Evolutionary conservation across 768 basidiomycete genomes (phyloP).

Genomic region (Auricularia auricula-judae): DNA sequence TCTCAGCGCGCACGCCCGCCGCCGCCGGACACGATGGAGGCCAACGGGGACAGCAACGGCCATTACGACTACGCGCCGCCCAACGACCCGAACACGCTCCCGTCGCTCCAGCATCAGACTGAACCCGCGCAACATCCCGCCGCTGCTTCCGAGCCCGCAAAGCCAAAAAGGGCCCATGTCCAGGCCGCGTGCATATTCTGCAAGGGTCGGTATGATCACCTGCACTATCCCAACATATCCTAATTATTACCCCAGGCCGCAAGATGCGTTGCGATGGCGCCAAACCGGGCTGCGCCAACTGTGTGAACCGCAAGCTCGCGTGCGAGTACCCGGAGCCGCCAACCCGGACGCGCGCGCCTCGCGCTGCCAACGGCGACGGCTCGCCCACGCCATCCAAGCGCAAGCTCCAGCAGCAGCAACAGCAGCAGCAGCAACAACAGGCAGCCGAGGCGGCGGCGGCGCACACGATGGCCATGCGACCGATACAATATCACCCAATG

Average conservation of each 20-base stretch:
- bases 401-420: not conserved
- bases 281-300: not conserved
- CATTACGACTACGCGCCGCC: not conserved
- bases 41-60: not conserved
- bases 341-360: not conserved
- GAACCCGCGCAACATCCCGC: not conserved
- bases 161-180: not conserved
- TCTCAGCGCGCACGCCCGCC: not conserved
- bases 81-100: not conserved
- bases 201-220: not conserved
- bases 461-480: too few species aligned
- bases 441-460: too few species aligned
- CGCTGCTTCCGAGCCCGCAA: not conserved
- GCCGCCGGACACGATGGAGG: not conserved
- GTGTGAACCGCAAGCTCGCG: not conserved
- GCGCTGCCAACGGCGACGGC: not conserved
- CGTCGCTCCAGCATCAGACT: not conserved
- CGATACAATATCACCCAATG: not conserved
- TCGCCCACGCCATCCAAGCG: not conserved
- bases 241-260: not conserved
- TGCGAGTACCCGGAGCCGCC: not conserved
- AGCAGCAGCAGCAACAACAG: not conserved
- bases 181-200: not conserved
- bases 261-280: constrained; percentile 1
- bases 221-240: not conserved